These are phyloP conservation scores for Lunasporangiospora selenospora DNA, from an alignment of 192 early-diverging fungal genomes.

Conservation along the genomic window DNA sequence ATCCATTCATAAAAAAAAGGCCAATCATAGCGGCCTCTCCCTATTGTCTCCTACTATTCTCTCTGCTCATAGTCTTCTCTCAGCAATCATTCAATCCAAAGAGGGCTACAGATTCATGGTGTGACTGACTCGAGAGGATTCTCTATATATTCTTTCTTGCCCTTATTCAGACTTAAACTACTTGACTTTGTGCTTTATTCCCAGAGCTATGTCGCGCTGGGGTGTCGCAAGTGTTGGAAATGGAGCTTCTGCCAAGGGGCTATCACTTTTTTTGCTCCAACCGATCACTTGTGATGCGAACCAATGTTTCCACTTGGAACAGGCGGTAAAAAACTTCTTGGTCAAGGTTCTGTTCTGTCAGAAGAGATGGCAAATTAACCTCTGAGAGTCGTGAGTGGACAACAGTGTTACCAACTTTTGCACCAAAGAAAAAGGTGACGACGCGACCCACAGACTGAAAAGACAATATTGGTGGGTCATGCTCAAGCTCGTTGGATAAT, in stretches of 20 bases:
- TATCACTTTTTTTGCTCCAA: conserved; percentile 2
- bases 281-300: background rate
- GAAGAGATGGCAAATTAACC: conserved; percentile 4
- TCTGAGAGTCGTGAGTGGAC: background rate
- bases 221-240: conserved; percentile 1
- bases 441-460: conserved; percentile 7
- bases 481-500: conserved; percentile 5
- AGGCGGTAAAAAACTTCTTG: background rate
- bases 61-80: too few relatives aligned
- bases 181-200: conserved; percentile 1
- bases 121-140: too few relatives aligned
- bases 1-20: background rate
- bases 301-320: conserved; percentile 6
- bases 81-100: too few relatives aligned
- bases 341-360: conserved; percentile 3
- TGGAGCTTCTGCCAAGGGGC: background rate
- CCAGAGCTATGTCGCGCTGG: background rate
- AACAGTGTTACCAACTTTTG: conserved; percentile 13
- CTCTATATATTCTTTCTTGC: too few relatives aligned
- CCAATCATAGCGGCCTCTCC: too few relatives aligned
- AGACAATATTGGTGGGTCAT: conserved; percentile 10
- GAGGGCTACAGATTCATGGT: too few relatives aligned
- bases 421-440: conserved; percentile 14
- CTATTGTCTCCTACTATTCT: too few relatives aligned
- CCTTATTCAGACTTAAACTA: background rate